Evolutionary conservation across 2,329 filamentous ascomycete species (phyloP).

Genomic region (Teratosphaeria zuluensis): DNA sequence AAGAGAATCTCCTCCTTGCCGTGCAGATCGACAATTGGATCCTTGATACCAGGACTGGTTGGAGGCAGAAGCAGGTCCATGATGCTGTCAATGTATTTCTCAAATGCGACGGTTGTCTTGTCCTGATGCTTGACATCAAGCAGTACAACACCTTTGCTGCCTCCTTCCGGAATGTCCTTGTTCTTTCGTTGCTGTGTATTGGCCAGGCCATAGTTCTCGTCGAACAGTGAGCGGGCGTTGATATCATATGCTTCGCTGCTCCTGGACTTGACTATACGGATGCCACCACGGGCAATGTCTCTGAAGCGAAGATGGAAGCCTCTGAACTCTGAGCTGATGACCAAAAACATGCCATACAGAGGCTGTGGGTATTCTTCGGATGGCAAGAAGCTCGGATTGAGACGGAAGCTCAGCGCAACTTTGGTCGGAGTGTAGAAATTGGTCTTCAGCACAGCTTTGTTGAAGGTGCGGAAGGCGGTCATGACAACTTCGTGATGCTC

Average conservation of each 20-base stretch:
- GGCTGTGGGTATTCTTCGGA: slow-evolving; percentile 86
- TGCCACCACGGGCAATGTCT: slow-evolving; percentile 92
- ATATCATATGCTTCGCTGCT: slow-evolving; percentile 94
- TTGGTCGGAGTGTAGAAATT: slow-evolving; percentile 98
- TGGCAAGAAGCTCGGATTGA: slow-evolving; percentile 82
- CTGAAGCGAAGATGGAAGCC: slow-evolving; percentile 97
- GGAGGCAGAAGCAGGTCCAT: slow-evolving; percentile 87
- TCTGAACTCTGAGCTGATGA: slow-evolving; percentile 92
- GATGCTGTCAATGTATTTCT: slow-evolving; percentile 99
- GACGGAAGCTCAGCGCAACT: slow-evolving; percentile 90
- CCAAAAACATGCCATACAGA: slow-evolving; percentile 95
- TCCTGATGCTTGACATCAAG: slow-evolving; percentile 91
- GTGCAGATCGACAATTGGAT: slow-evolving; percentile 91
- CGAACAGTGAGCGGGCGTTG: slow-evolving; percentile 91
- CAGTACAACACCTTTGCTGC: slow-evolving; percentile 94
- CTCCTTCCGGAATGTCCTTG: slow-evolving; percentile 98
- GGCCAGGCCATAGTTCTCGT: slow-evolving; percentile 96
- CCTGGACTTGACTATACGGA: slow-evolving; percentile 95
- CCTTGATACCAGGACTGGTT: slow-evolving; percentile 92
- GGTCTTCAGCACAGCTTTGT: slow-evolving; percentile 85
- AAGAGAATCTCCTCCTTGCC: slow-evolving; percentile 95
- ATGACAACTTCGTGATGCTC: slow-evolving; percentile 98
- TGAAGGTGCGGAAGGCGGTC: slow-evolving; percentile 93
- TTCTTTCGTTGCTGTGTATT: slow-evolving; percentile 99
- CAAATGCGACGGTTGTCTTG: slow-evolving; percentile 82